These are phyloP conservation scores for Populus ilicifolia DNA, from an alignment of 345 rosid species.

Conservation along the genomic window DNA sequence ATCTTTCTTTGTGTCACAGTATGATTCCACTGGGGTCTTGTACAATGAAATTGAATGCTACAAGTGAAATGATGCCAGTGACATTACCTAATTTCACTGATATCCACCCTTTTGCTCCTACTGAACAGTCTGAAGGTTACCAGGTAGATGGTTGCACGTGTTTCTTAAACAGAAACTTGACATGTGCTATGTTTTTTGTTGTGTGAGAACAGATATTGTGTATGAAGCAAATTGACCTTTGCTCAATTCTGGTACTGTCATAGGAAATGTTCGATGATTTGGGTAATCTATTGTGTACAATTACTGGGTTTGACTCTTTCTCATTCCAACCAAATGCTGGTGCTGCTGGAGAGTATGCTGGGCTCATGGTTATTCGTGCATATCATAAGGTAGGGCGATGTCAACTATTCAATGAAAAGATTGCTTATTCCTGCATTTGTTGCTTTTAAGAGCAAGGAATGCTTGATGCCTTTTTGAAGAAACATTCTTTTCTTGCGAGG, in stretches of 20 bases:
- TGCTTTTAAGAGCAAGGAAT: neutral
- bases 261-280: constrained; percentile 91
- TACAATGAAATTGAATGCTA: constrained; percentile 97
- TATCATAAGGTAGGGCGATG: constrained; percentile 67
- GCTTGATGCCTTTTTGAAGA: neutral
- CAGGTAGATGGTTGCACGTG: constrained; percentile 48
- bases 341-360: constrained; percentile 98
- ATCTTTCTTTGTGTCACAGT: constrained; percentile 96
- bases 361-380: constrained; percentile 98
- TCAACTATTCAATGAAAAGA: neutral
- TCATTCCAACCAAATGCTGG: constrained; percentile 99
- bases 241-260: constrained; percentile 23
- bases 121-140: constrained; percentile 78
- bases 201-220: neutral
- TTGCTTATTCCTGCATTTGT: neutral
- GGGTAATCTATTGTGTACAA: constrained; percentile 78
- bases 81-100: constrained; percentile 85
- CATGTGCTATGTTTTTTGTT: neutral
- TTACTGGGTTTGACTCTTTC: constrained; percentile 97
- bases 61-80: constrained; percentile 97
- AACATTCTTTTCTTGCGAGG: neutral
- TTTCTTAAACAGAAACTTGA: neutral
- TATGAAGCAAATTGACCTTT: constrained; percentile 7
- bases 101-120: constrained; percentile 89
- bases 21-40: constrained; percentile 99